A percentile compares a stretch with the other conserved stretches of the same genome.
Evolutionary conservation across 140 eudicot species (phyloP).

Genomic region (Anethum foeniculum): DNA sequence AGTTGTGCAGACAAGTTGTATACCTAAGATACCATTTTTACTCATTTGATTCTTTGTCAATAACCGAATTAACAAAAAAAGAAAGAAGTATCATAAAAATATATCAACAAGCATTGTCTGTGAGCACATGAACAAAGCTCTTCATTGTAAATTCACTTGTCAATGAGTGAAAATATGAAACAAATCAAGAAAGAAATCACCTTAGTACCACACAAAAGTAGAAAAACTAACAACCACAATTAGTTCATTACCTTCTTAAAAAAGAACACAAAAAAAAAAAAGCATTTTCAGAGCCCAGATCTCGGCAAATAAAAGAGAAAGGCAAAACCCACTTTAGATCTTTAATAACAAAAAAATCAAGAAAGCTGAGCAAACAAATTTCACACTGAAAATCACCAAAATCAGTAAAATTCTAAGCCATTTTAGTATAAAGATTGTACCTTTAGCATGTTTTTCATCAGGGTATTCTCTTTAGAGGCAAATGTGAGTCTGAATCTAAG

Average conservation of each 20-base stretch:
- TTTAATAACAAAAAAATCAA: conserved; percentile 11
- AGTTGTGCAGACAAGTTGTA: not conserved
- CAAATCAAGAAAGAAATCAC: not conserved
- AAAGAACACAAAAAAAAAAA: conserved; percentile 18
- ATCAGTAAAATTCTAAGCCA: conserved; percentile 13
- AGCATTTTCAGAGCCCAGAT: conserved; percentile 37
- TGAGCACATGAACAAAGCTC: not conserved
- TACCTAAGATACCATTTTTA: not conserved
- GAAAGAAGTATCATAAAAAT: not conserved
- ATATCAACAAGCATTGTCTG: not conserved
- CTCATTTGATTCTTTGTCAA: not conserved
- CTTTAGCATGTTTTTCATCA: conserved; percentile 4
- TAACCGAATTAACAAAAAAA: not conserved
- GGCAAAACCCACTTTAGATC: conserved; percentile 34
- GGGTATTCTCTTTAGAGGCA: conserved; percentile 21
- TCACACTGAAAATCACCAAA: conserved; percentile 4
- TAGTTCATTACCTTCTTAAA: conserved; percentile 27
- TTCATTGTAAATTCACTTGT: not conserved
- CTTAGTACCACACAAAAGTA: not conserved
- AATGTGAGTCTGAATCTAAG: conserved; percentile 48
- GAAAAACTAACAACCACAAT: not conserved
- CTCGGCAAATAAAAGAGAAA: conserved; percentile 25
- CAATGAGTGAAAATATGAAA: not conserved
- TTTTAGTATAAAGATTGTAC: conserved; percentile 9
- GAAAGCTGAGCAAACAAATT: not conserved